These are phyloP conservation scores for Didymella pomorum DNA, from an alignment of 2,329 filamentous ascomycete genomes.

Conservation along the genomic window DNA sequence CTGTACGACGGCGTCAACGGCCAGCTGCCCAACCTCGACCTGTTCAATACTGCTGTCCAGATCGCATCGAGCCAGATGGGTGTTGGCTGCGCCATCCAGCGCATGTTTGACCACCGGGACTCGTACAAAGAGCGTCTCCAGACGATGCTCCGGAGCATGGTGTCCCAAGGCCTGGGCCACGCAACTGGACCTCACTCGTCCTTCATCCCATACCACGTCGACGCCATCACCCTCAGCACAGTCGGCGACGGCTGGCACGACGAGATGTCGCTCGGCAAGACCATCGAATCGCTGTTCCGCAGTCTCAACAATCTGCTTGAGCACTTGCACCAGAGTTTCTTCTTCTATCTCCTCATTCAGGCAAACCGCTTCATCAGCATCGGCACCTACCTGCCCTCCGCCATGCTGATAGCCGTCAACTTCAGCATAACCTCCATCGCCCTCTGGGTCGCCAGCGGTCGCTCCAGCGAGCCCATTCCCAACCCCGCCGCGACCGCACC, in stretches of 20 bases:
- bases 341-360: conserved; percentile 96
- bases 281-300: conserved; percentile 88
- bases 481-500: conserved; percentile 40
- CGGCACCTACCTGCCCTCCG: conserved; percentile 93
- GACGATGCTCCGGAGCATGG: conserved; percentile 91
- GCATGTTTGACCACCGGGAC: conserved; percentile 80
- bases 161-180: conserved; percentile 87
- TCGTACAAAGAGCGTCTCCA: conserved; percentile 81
- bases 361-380: conserved; percentile 95
- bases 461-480: conserved; percentile 27
- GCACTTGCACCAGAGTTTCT: conserved; percentile 98
- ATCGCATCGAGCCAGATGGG: conserved; percentile 94
- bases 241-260: conserved; percentile 95
- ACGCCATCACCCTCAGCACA: conserved; percentile 91
- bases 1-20: conserved; percentile 96
- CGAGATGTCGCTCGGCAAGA: conserved; percentile 92
- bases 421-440: conserved; percentile 96
- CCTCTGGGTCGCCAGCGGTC: conserved; percentile 89
- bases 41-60: conserved; percentile 91
- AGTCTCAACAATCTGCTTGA: conserved; percentile 96
- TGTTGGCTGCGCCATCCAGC: conserved; percentile 81
- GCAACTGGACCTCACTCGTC: conserved; percentile 91
- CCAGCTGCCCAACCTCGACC: conserved; percentile 91
- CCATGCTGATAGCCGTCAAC: conserved; percentile 94
- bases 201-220: conserved; percentile 97